These are phyloP conservation scores for Nowakowskiella sp. DNA, from an alignment of 192 early-diverging fungal species.

Conservation along the genomic window DNA sequence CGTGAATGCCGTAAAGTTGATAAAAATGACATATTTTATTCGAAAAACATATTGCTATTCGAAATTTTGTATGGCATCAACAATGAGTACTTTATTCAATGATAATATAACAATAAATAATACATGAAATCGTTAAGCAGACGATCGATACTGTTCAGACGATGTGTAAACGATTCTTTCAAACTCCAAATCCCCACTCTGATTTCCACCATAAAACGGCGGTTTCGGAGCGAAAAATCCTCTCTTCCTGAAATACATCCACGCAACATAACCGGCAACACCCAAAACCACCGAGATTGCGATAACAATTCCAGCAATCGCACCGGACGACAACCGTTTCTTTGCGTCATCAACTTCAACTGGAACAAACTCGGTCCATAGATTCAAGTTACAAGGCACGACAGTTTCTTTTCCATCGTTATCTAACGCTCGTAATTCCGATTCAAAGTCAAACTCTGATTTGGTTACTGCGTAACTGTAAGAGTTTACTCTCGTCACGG, in stretches of 20 bases:
- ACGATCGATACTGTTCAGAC: too few species aligned
- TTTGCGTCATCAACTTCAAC: not conserved
- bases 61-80: too few species aligned
- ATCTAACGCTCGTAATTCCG: conserved; percentile 27
- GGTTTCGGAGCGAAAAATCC: too few species aligned
- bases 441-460: conserved; percentile 19
- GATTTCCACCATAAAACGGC: too few species aligned
- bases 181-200: too few species aligned
- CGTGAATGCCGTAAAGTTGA: too few species aligned
- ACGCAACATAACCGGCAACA: conserved; percentile 5
- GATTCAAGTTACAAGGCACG: conserved; percentile 8
- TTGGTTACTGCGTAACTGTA: conserved; percentile 28
- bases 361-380: conserved; percentile 18
- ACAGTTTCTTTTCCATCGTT: conserved; percentile 33
- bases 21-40: too few species aligned
- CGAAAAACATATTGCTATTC: too few species aligned
- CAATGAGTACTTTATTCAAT: too few species aligned
- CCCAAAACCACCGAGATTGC: conserved; percentile 3
- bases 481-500: conserved; percentile 34
- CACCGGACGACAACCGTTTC: conserved; percentile 1
- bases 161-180: too few species aligned
- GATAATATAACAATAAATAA: too few species aligned
- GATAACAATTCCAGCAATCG: conserved; percentile 9
- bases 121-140: too few species aligned
- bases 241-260: not conserved